Base-by-base conservation (phyloP, 2,329 filamentous ascomycete species). In the Penicillium sp. region DNA sequence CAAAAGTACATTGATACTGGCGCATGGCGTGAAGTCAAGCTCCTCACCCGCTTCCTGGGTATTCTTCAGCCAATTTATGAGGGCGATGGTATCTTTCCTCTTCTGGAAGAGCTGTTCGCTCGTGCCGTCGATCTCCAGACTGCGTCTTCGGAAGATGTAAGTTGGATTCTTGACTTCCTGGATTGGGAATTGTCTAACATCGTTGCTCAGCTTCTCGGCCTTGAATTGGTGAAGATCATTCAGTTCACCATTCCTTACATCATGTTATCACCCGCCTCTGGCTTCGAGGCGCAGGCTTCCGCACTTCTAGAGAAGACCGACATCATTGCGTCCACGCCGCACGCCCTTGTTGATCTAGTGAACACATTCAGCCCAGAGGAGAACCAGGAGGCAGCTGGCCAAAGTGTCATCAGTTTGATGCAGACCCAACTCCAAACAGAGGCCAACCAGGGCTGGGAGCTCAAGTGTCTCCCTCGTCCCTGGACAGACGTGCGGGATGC, bases 191-290 rank as follows among this genome's bases (percentile, higher is more conserved):
- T 34, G 34, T 48, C 57, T 68, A 53, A 70, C 55, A 27, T 27
- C 40, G 47, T 56, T 55, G 58, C 59, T 64, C 60, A 84, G 80
- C 75, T 83, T 40, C 75, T 88, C 46, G 84, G 85, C 18, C 75
- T 95, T 39, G 94, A 97, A 76, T 83, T 99, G 32, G 91, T 97
- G 71, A 97, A 97, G 76, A 92, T 97, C 64, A 97, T 99, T 61
- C 84, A 97, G 41, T 84, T 97, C 45, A 96, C 93, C 0, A 89
- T 99, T 55, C 93, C 94, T 0, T 99, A 97, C 71, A 81, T 91
- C 51, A 86, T 96, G 81, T 84, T 87, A 9, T 85, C 89, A 2
- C 84, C 87, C 0, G 87, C 89, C 3, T 79, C 81, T 3, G 84
- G 85, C 46, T 86, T 88, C 67, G 84, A 87, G 63, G 81, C 88